phyloP scores from a whole-genome alignment of 2,329 filamentous ascomycete species.

The Fusarium transvaalense region DNA sequence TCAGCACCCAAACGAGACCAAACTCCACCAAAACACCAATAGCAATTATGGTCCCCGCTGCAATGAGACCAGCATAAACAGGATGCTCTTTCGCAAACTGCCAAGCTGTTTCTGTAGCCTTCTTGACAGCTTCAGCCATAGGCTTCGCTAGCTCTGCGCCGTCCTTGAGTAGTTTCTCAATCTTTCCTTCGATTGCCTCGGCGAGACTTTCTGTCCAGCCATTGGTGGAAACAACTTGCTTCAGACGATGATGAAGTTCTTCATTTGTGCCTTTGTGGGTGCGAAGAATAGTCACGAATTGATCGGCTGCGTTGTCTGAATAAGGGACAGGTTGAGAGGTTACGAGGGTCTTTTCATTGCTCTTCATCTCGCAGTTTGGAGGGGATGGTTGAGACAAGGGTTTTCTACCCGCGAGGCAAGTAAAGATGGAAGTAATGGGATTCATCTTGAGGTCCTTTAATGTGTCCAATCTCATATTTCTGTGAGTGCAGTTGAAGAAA shows the following conservation, averaged over 20 bases:
- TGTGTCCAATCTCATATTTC: fast-evolving
- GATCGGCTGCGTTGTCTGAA: constrained; percentile 23
- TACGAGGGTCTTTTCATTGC: background rate
- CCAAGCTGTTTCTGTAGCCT: constrained; percentile 7
- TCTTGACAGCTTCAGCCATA: constrained; percentile 30
- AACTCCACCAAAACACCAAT: constrained; percentile 38
- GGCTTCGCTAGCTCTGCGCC: constrained; percentile 19
- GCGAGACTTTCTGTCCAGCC: constrained; percentile 41
- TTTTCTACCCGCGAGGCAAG: background rate
- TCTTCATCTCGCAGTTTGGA: background rate
- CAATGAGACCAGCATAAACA: constrained; percentile 35
- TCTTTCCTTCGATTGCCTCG: constrained; percentile 29
- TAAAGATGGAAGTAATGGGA: background rate
- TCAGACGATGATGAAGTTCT: constrained; percentile 17
- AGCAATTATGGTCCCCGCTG: constrained; percentile 31
- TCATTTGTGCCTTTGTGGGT: background rate
- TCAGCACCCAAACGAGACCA: constrained; percentile 38
- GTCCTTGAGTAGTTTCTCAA: constrained; percentile 31
- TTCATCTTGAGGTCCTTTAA: background rate
- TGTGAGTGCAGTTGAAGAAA: no score
- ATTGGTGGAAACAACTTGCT: constrained; percentile 20
- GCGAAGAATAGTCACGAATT: constrained; percentile 28
- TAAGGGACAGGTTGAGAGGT: constrained; percentile 5
- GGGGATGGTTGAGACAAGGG: fast-evolving
- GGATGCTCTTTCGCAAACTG: constrained; percentile 43